Conservation (phyloP, 2,329 filamentous ascomycete species). For the Cercospora zeae-maydis region DNA sequence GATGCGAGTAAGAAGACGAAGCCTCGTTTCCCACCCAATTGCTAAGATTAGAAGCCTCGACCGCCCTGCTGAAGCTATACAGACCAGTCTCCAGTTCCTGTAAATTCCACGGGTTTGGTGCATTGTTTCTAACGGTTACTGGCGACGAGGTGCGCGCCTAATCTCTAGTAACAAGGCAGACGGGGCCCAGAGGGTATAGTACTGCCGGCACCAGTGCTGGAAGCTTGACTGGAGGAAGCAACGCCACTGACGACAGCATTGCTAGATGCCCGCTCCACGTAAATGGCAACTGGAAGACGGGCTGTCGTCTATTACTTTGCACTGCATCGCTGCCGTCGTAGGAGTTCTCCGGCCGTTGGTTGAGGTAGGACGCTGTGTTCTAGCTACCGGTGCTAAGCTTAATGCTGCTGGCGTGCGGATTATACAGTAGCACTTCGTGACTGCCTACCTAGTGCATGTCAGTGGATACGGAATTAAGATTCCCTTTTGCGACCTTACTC, state of each 20-base stretch:
- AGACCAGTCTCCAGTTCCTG: constrained; percentile 25
- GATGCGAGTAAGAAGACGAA: constrained; percentile 18
- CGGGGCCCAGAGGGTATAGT: constrained; percentile 24
- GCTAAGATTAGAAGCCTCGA: constrained; percentile 14
- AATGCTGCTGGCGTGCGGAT: constrained; percentile 15
- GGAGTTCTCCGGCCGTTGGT: constrained; percentile 13
- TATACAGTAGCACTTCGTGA: constrained; percentile 15
- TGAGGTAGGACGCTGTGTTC: constrained; percentile 14
- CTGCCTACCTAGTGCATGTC: constrained; percentile 21
- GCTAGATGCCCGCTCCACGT: constrained; percentile 25
- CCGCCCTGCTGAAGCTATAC: constrained; percentile 32
- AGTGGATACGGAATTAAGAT: background rate
- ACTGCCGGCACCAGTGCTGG: constrained; percentile 18
- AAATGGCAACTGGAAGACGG: constrained; percentile 24
- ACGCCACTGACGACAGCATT: constrained; percentile 10
- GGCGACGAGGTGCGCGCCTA: constrained; percentile 14
- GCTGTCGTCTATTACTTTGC: constrained; percentile 21
- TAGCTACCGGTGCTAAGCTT: constrained; percentile 6
- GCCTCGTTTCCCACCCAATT: constrained; percentile 11
- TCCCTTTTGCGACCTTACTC: constrained; percentile 45
- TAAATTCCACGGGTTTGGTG: constrained; percentile 18
- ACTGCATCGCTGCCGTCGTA: constrained; percentile 16
- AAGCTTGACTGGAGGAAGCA: constrained; percentile 19
- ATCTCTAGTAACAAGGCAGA: constrained; percentile 14
- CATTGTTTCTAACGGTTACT: constrained; percentile 9